Percentiles rank a stretch among this genome's conserved stretches.
Evolutionary conservation across 805 yeast genomes (phyloP).

Genomic region (Teunomyces tritomae): DNA sequence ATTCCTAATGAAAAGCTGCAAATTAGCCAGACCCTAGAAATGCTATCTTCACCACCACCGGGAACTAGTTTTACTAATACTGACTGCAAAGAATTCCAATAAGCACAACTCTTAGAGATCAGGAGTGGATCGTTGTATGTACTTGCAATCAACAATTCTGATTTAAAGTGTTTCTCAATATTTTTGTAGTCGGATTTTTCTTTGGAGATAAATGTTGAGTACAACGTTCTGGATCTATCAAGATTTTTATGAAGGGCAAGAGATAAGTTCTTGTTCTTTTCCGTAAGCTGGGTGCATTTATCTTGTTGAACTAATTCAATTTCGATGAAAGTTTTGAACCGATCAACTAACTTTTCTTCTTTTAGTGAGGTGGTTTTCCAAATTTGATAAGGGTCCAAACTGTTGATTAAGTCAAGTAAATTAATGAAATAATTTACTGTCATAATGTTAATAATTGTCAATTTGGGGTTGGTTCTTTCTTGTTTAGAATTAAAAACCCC

Average conservation of each 20-base stretch:
- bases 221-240: slow-evolving; percentile 13
- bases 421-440: slow-evolving; percentile 40
- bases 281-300: slow-evolving; percentile 3
- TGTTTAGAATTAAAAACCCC: slow-evolving; percentile 9
- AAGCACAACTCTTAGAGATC: slow-evolving; percentile 24
- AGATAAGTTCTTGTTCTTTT: slow-evolving; percentile 7
- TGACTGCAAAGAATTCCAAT: slow-evolving; percentile 15
- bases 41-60: neutral
- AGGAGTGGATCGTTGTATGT: slow-evolving; percentile 30
- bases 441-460: slow-evolving; percentile 38
- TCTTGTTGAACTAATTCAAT: slow-evolving; percentile 14
- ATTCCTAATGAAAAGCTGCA: slow-evolving; percentile 37
- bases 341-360: slow-evolving; percentile 20
- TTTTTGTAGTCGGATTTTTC: slow-evolving; percentile 26
- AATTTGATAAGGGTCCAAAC: slow-evolving; percentile 33
- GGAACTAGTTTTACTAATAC: slow-evolving; percentile 11
- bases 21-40: slow-evolving; percentile 19
- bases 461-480: slow-evolving; percentile 18
- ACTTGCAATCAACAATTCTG: slow-evolving; percentile 26
- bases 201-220: slow-evolving; percentile 21
- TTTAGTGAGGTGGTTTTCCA: slow-evolving; percentile 38
- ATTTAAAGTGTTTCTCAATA: slow-evolving; percentile 26
- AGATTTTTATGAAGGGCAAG: slow-evolving; percentile 1
- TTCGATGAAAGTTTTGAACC: slow-evolving; percentile 28
- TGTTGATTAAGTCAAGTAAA: slow-evolving; percentile 35